These are phyloP conservation scores for Tilletia indica DNA, from an alignment of 1,284 basidiomycete species.

Conservation along the genomic window DNA sequence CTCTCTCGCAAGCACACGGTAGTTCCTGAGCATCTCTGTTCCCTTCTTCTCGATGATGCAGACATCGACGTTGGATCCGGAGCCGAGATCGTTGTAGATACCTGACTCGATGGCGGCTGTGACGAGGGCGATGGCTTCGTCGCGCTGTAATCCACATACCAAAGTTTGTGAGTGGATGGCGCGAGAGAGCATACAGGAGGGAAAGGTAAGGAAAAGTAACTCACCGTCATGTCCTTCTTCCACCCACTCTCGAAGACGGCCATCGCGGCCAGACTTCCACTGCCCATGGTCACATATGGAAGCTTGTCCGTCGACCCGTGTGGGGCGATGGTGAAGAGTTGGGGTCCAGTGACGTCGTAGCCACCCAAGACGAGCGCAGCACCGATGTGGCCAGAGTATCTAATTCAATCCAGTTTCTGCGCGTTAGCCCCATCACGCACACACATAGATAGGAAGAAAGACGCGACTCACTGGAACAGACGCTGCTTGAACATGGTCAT, in stretches of 20 bases:
- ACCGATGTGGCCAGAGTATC: slow-evolving; percentile 90
- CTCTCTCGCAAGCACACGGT: slow-evolving; percentile 52
- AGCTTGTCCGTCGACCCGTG: slow-evolving; percentile 98
- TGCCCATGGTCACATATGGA: slow-evolving; percentile 98
- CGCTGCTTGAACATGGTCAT: slow-evolving; percentile 97
- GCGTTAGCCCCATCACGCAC: too few species aligned
- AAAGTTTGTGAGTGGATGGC: not conserved
- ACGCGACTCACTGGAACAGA: slow-evolving; percentile 67
- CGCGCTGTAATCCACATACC: slow-evolving; percentile 62
- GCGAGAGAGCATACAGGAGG: not conserved
- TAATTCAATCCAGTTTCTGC: too few species aligned
- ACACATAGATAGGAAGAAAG: not conserved
- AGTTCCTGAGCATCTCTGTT: slow-evolving; percentile 51
- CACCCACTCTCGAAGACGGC: slow-evolving; percentile 90
- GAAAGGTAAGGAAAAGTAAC: slow-evolving; percentile 15
- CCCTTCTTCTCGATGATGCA: slow-evolving; percentile 70
- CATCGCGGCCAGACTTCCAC: slow-evolving; percentile 94
- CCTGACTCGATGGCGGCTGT: slow-evolving; percentile 85
- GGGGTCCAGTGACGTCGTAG: slow-evolving; percentile 85
- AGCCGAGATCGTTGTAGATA: slow-evolving; percentile 99
- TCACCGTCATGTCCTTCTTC: slow-evolving; percentile 72
- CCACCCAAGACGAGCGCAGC: slow-evolving; percentile 97
- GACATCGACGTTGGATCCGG: slow-evolving; percentile 94
- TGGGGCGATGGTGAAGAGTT: slow-evolving; percentile 93
- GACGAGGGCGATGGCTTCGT: slow-evolving; percentile 80